Evolutionary conservation across 257 asterid genomes (phyloP).

Genomic region (Nicotiana paniculata): DNA sequence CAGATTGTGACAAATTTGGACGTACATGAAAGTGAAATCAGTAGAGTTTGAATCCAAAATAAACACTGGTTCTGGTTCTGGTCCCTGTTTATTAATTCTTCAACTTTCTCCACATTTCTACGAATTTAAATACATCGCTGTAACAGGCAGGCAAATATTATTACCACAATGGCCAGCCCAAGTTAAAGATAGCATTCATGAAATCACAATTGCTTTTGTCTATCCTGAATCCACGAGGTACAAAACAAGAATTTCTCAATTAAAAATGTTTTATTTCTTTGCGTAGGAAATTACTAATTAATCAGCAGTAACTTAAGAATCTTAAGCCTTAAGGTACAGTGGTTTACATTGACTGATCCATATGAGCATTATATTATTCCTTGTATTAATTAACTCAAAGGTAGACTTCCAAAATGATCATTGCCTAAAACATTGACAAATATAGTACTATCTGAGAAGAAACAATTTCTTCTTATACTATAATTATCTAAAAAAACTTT

Average conservation of each 20-base stretch:
- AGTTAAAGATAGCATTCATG: background rate
- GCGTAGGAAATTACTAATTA: background rate
- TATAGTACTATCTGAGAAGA: background rate
- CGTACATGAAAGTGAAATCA: slow-evolving; percentile 3
- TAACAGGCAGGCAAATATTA: background rate
- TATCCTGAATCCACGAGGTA: too few relatives aligned
- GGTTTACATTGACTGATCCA: background rate
- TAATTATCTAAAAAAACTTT: background rate
- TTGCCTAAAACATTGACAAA: background rate
- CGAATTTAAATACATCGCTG: background rate
- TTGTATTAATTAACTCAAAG: background rate
- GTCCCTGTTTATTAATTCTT: background rate
- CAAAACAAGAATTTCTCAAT: background rate
- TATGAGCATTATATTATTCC: background rate
- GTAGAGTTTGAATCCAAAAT: background rate
- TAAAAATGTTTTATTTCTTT: background rate
- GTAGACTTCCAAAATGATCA: background rate
- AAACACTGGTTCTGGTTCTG: background rate
- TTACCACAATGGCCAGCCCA: background rate
- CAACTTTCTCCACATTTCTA: background rate
- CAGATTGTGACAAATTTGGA: background rate
- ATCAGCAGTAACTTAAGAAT: background rate
- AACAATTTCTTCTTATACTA: background rate
- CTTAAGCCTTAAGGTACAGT: background rate
- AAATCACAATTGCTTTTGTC: too few relatives aligned